Base-by-base conservation (phyloP, 441 rosid genomes). In the Erysimum cheiri region DNA sequence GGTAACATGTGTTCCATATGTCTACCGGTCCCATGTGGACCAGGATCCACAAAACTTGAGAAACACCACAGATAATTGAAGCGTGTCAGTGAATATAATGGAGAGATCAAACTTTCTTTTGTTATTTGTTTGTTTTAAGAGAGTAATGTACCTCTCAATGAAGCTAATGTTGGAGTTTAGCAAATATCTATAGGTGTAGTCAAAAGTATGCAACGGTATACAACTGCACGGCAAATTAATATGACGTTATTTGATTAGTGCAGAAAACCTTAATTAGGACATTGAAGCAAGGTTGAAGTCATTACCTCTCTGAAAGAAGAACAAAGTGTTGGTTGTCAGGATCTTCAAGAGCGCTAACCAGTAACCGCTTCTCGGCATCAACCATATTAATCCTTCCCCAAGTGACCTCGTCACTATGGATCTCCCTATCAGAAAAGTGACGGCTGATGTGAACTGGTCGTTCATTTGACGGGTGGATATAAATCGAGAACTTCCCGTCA, bases 351-450 rank as follows among this genome's bases (percentile, higher is more conserved):
- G 99, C 99, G 63, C 71, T 82, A 28, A 92, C 98, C 50, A 95
- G 64, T 64, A 95, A 81, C 50, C 98, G 79, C 72, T 84, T 90
- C 86, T 92, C 99, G 0, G 99, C 99, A 81, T 92, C 98, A 80
- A 95, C 82, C 99, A 92, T 88, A 2, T 98, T 88, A 26, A 92
- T 89, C 75, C 87, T 90, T 39, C 99, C 99, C 98, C 97, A 90
- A n/a, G 85, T 82, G 56, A 88, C 97, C 96, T 87, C 87, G 56
- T 82, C 86, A 60, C 99, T 89, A 60, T 78, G 84, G 64, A 92
- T 81, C 46, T 95, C 98, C 1, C 83, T 80, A 74, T 92, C 81
- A 44, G 81, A 46, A 63, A 95, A 95, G 80, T 89, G 88, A 41
- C 79, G 87, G 77, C 98, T 95, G 64, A 75, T 73, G 73, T 92